Evolutionary conservation across 2,329 filamentous ascomycete species (phyloP), one percentile per base, ranked within the genome.

Genomic region (Dendryphion nanum): DNA sequence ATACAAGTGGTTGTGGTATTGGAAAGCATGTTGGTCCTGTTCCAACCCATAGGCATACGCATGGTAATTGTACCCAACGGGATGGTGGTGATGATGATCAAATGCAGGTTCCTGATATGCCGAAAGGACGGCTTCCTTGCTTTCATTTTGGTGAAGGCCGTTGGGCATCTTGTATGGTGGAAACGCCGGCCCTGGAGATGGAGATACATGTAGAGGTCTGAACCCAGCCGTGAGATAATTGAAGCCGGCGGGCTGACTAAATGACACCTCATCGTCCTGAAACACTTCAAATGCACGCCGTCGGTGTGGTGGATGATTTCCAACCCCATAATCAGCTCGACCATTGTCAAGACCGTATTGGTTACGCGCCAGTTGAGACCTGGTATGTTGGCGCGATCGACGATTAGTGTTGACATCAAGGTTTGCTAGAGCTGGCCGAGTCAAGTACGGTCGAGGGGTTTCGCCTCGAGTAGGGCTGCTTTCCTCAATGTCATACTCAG

Each of bases 211-310:
- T 19, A 40, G 52, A 26, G 33, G 36, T 18, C 51, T 45, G 30
- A 61, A 62, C 6, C 55, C 55, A 28, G 63, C 54, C 6, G 59
- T 65, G 19, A 67, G 57, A 40, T 61, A 64, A 30, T 54, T 57
- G 48, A 66, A 53, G 20, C 36, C 45, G 5, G 53, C 53, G 20
- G 64, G 59, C 33, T 63, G 61, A 13, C 45, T 45, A 33, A 64
- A 64, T 5, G 59, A 39, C 17, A 54, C 41, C 4, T 60, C 53
- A 13, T 71, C 61, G 30, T 71, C 68, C 31, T 69, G 62, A 44
- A 67, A 70, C 35, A 73, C 65, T 26, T 67, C 61, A 28, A 73
- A 62, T 3, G 55, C 56, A 14, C 57, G 55, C 42, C 65, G 67
- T 13, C 57, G 57, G 51, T 65, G 60, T 2, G 50, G 37, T 37